Evolutionary conservation across 2,329 filamentous ascomycete genomes (phyloP).

Genomic region (Coniochaeta sp.): DNA sequence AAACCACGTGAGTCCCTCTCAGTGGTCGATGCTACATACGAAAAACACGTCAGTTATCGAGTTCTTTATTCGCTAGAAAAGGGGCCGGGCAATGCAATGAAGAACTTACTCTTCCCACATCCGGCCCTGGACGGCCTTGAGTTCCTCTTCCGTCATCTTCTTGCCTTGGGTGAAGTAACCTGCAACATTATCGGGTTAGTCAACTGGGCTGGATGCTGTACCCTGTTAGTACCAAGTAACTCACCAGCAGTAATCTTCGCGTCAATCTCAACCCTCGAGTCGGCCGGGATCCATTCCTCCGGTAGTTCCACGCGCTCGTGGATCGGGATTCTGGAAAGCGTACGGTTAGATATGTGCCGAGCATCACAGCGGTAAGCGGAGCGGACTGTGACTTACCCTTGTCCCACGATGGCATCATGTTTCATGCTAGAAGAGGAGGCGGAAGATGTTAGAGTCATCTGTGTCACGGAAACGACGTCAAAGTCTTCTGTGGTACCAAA

Average conservation of each 20-base stretch:
- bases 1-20: conserved; percentile 1
- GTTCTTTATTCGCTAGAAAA: conserved; percentile 8
- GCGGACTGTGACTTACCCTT: conserved; percentile 57
- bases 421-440: conserved; percentile 59
- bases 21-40: conserved; percentile 21
- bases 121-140: conserved; percentile 78
- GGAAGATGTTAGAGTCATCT: conserved; percentile 12
- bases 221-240: too few species aligned
- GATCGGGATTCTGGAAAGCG: conserved; percentile 63
- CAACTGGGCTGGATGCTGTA: too few species aligned
- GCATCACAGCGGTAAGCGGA: background rate
- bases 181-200: too few species aligned
- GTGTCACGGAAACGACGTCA: background rate
- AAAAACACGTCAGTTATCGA: conserved; percentile 20
- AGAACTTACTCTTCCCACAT: conserved; percentile 75
- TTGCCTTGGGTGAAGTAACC: conserved; percentile 82
- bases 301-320: conserved; percentile 86
- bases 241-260: conserved; percentile 93
- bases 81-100: conserved; percentile 11
- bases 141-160: conserved; percentile 79
- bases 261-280: conserved; percentile 97
- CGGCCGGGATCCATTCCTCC: conserved; percentile 86
- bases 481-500: background rate
- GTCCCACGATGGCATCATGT: conserved; percentile 79
- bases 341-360: background rate